Conservation (phyloP, 768 basidiomycete genomes). For the Russula virescens region DNA sequence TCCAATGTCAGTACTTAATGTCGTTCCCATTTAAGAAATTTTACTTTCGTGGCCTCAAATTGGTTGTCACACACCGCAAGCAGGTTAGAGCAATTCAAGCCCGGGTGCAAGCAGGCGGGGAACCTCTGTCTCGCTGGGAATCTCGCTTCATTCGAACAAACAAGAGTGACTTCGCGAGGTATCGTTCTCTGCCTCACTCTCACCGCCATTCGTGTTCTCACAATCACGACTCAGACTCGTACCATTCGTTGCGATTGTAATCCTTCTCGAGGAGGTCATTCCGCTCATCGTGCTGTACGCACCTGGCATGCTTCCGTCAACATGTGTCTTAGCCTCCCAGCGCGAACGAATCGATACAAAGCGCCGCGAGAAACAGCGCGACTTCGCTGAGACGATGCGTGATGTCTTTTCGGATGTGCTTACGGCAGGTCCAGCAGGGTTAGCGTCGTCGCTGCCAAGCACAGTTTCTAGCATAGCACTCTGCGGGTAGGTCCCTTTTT, state of each 20-base stretch:
- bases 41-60: slow-evolving; percentile 70
- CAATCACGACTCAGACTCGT: slow-evolving; percentile 47
- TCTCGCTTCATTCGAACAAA: slow-evolving; percentile 62
- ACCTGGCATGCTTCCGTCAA: slow-evolving; percentile 81
- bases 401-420: slow-evolving; percentile 25
- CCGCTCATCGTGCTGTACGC: slow-evolving; percentile 81
- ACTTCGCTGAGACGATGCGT: slow-evolving; percentile 23
- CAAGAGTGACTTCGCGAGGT: slow-evolving; percentile 68
- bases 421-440: slow-evolving; percentile 35
- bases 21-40: slow-evolving; percentile 52
- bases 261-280: slow-evolving; percentile 74
- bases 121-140: slow-evolving; percentile 61
- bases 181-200: slow-evolving; percentile 19
- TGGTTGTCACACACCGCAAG: slow-evolving; percentile 58
- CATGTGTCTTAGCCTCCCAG: slow-evolving; percentile 80
- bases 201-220: slow-evolving; percentile 12
- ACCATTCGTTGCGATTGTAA: slow-evolving; percentile 69
- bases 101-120: slow-evolving; percentile 55
- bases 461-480: slow-evolving; percentile 33
- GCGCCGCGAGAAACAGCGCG: slow-evolving; percentile 40
- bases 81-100: slow-evolving; percentile 48
- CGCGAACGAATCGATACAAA: slow-evolving; percentile 55
- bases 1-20: slow-evolving; percentile 1
- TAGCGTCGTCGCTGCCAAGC: slow-evolving; percentile 28
- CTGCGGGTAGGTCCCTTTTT: slow-evolving; percentile 48